Evolutionary conservation across 1,284 basidiomycete genomes (phyloP).

Genomic region (Entoloma clypeatum): DNA sequence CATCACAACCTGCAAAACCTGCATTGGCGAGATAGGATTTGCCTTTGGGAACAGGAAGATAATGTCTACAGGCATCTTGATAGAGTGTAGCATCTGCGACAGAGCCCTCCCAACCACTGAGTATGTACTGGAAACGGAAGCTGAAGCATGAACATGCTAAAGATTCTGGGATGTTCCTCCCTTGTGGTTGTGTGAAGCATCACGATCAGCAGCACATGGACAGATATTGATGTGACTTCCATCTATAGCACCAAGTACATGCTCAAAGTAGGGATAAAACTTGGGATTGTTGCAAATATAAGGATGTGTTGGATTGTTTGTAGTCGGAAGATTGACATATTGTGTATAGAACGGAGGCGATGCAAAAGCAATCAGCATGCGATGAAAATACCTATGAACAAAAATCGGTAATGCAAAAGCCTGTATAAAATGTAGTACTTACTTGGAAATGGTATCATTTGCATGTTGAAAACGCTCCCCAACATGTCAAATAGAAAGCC

Average conservation of each 20-base stretch:
- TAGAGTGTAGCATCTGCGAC: constrained; percentile 30
- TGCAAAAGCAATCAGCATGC: constrained; percentile 24
- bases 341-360: too few relatives aligned
- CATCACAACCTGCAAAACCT: constrained; percentile 30
- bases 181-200: too few relatives aligned
- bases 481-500: constrained; percentile 25
- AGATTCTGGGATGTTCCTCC: too few relatives aligned
- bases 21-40: constrained; percentile 37
- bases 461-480: constrained; percentile 28
- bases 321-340: too few relatives aligned
- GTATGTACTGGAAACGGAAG: too few relatives aligned
- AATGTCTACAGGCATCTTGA: constrained; percentile 20
- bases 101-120: constrained; percentile 36
- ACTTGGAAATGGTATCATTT: constrained; percentile 29
- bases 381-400: neutral
- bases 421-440: constrained; percentile 1
- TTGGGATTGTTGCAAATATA: too few relatives aligned
- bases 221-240: too few relatives aligned
- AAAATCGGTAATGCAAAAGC: neutral
- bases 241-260: too few relatives aligned
- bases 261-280: too few relatives aligned
- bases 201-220: too few relatives aligned
- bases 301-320: too few relatives aligned
- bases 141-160: too few relatives aligned
- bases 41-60: constrained; percentile 28